A percentile compares a stretch with the other conserved stretches of the same genome.
These are phyloP conservation scores for Apophysomyces sp. DNA, from an alignment of 371 early-diverging fungal genomes.

Conservation along the genomic window DNA sequence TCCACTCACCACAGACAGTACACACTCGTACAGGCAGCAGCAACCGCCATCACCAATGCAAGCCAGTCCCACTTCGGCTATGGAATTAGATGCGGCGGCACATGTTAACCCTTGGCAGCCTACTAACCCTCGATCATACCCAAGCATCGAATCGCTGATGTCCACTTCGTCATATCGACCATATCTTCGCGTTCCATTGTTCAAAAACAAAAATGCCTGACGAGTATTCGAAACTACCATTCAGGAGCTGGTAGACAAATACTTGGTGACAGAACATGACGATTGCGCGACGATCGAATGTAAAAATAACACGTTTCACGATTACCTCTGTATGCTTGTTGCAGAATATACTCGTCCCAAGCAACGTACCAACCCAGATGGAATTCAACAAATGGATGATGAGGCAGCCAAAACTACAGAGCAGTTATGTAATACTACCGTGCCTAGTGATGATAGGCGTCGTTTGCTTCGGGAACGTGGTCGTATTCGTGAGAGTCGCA, in stretches of 20 bases:
- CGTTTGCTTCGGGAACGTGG: not conserved
- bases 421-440: not conserved
- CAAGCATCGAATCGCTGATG: not conserved
- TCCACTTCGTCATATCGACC: not conserved
- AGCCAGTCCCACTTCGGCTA: not conserved
- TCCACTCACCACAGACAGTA: not conserved
- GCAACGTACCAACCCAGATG: not conserved
- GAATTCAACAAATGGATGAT: not conserved
- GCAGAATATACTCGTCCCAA: not conserved
- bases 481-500: not conserved
- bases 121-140: not conserved
- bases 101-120: not conserved
- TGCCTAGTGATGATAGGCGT: not conserved
- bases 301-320: conserved; percentile 5
- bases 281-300: not conserved
- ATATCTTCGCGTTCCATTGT: not conserved
- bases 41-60: not conserved
- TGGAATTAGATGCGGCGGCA: not conserved
- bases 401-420: not conserved
- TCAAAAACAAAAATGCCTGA: not conserved
- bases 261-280: not conserved
- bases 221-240: not conserved
- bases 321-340: not conserved
- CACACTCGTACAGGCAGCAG: not conserved
- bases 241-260: not conserved